These are phyloP conservation scores for Aspergillus spinulosporus DNA, from an alignment of 2,329 filamentous ascomycete species.

Conservation along the genomic window DNA sequence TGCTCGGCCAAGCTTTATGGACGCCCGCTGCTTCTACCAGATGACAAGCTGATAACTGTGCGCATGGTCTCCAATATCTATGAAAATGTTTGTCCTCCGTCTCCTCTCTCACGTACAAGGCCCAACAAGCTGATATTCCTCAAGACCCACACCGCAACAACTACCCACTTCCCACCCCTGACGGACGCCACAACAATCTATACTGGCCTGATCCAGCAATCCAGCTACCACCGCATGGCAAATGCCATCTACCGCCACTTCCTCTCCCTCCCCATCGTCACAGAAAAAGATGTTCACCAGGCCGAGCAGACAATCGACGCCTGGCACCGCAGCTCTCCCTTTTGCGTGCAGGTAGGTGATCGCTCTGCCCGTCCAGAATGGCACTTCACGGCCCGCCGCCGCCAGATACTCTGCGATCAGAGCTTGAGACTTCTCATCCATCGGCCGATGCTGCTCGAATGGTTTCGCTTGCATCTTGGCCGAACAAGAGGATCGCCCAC, in stretches of 20 bases:
- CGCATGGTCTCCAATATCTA: background rate
- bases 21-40: background rate
- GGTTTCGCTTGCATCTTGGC: background rate
- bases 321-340: background rate
- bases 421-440: background rate
- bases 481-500: too few species aligned
- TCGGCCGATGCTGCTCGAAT: background rate
- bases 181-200: background rate
- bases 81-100: background rate
- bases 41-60: background rate
- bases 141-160: background rate
- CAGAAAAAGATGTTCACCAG: background rate
- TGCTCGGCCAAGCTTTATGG: slow-evolving; percentile 1
- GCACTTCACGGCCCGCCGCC: background rate
- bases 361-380: background rate
- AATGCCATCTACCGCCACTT: background rate
- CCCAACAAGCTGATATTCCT: too few species aligned
- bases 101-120: too few species aligned
- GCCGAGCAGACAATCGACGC: background rate
- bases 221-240: background rate
- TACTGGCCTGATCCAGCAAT: background rate
- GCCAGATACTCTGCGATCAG: background rate
- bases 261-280: background rate
- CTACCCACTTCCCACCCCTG: background rate
- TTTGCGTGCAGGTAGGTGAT: background rate